Evolutionary conservation across 768 basidiomycete species (phyloP), one percentile per base, ranked within the genome.

Genomic region (Galerina marginata): DNA sequence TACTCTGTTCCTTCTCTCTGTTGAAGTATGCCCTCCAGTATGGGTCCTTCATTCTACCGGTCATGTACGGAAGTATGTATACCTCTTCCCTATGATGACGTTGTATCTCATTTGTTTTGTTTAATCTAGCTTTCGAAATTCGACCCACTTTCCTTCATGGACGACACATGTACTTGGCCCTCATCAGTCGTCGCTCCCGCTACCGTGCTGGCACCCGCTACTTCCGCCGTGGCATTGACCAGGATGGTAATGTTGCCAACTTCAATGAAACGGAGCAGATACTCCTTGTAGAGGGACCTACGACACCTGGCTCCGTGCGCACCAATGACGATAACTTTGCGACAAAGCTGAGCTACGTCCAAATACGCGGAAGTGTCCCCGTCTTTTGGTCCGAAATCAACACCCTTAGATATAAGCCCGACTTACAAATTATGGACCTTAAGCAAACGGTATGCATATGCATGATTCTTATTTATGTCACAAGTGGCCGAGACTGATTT

Each of bases 241-340:
- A 86, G 16, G 80, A 91, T 9, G 97, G 96, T 2, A 86, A 98
- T 71, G 92, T 93, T 43, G 94, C 95, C 58, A 99, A 99, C 75
- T 99, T 94, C 77, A 97, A 98, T 72, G 97, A 99, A 75, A 96
- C 97, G 6, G 97, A 99, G 71, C 97, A 99, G 72, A 80, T 99
- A 59, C 78, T 96, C 26, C 80, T 96, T 14, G 82, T 96, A 11
- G 92, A 94, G 60, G 81, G 79, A 49, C 80, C 79, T 48, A 69
- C 72, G 42, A 76, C 78, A 33, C 75, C 75, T 25, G 80, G 79
- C 39, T 73, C 75, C 25, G 73, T 74, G 42, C 74, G 74, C 15
- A 69, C 72, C 50, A 67, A 74, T 15, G 84, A 84, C 54, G 83
- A 83, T 45, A 66, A 60, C 9, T 83, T 80, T 56, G 83, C 80